Evolutionary conservation across 768 basidiomycete genomes (phyloP), one percentile per base, ranked within the genome.

Genomic region (Russula virescens): DNA sequence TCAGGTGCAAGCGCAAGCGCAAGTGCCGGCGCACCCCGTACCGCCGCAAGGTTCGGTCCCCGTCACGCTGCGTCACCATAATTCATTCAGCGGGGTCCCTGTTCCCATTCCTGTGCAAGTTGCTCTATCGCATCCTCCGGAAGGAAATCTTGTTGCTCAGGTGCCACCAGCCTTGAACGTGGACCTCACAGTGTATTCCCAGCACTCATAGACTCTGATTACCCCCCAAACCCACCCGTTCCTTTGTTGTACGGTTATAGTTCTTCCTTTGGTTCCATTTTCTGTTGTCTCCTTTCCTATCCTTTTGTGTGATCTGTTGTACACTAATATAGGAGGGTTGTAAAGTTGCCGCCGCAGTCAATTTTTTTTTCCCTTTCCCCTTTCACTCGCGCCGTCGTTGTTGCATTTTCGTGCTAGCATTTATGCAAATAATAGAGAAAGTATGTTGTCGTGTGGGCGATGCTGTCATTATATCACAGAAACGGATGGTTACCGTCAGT

Each of bases 11-110:
- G 55, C 49, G 1, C 62, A 58, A 21, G 50, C 26, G 1, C 62
- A 58, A 23, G 51, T 31, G 1, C 62, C 52, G 46, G 4, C 62
- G 6, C 56, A 21, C 16, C 57, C 62, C 16, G 57, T 43, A 26
- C n/a, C n/a, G 34, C 69, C 60, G 68, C 69, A 48, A 73, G 68
- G 70, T 40, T 56, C 73, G 43, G 64, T 68, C 66, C 55, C 63
- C 16, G 74, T 77, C 52, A 62, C 71, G 46, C 46, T 67, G 40
- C 76, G 74, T 53, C 72, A 76, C 66, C 76, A 76, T 56, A 70
- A 73, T 61, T 51, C 73, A 5, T 73, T 74, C 60, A 59, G 68
- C 51, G 60, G n/a, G 13, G 13, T 66, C 9, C 52, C 65, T 23
- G 21, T 64, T n/a, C 58, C 63, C 16, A 40, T 58, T 2, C 25